Evolutionary conservation across 176 grass and related monocot genomes (phyloP).

Genomic region (Aegilops tauschii): DNA sequence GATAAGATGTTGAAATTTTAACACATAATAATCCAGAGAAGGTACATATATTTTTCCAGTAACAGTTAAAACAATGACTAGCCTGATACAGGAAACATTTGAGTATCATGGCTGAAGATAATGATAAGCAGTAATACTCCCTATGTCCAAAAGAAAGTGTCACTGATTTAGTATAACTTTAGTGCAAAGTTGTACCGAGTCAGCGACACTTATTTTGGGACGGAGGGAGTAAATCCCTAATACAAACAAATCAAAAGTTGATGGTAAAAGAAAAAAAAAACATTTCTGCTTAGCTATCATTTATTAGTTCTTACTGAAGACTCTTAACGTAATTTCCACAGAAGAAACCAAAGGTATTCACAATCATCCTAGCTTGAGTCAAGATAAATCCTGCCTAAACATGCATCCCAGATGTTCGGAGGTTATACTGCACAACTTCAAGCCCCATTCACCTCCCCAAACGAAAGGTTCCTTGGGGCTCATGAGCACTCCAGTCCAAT

Average conservation of each 20-base stretch:
- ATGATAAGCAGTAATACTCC: not conserved
- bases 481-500: not conserved
- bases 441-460: not conserved
- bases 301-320: not conserved
- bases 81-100: not conserved
- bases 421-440: not conserved
- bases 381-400: not conserved
- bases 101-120: not conserved
- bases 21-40: not conserved
- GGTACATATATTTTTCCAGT: not conserved
- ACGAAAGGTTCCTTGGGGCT: not conserved
- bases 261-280: not conserved
- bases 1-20: not conserved
- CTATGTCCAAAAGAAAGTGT: too few species aligned
- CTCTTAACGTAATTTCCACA: not conserved
- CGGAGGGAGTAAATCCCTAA: too few species aligned
- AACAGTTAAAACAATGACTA: slow-evolving; percentile 7
- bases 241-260: not conserved
- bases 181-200: too few species aligned
- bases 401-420: not conserved
- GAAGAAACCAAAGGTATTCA: not conserved
- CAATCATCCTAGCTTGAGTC: not conserved
- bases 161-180: too few species aligned
- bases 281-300: not conserved
- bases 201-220: too few species aligned